These are phyloP conservation scores for Phialemonium atrogriseum DNA, from an alignment of 2,329 filamentous ascomycete species.

Conservation along the genomic window DNA sequence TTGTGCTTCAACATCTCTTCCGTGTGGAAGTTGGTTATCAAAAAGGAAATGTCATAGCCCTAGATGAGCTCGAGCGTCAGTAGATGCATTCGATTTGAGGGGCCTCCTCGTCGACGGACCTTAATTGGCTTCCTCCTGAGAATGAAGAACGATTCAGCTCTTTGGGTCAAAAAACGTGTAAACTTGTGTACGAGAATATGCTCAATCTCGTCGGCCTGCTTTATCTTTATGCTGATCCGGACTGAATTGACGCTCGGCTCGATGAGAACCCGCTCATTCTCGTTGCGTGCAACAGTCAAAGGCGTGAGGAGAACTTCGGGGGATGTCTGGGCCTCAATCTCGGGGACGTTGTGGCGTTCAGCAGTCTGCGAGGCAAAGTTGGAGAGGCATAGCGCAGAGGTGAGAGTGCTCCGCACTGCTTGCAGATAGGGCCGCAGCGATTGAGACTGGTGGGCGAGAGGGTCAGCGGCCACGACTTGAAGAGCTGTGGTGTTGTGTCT, in stretches of 20 bases:
- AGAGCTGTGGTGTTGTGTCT: neutral
- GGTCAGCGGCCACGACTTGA: slow-evolving; percentile 1
- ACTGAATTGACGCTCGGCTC: slow-evolving; percentile 97
- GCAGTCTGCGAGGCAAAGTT: slow-evolving; percentile 97
- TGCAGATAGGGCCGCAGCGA: slow-evolving; percentile 93
- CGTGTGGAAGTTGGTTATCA: slow-evolving; percentile 98
- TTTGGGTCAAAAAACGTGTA: slow-evolving; percentile 88
- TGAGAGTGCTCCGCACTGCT: slow-evolving; percentile 90
- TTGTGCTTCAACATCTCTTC: slow-evolving; percentile 99
- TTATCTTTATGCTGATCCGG: slow-evolving; percentile 96
- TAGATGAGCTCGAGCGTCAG: slow-evolving; percentile 22
- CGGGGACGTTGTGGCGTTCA: slow-evolving; percentile 95
- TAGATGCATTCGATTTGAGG: no score
- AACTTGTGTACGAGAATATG: slow-evolving; percentile 98
- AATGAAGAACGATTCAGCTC: slow-evolving; percentile 96
- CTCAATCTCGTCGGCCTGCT: slow-evolving; percentile 98
- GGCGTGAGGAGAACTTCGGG: slow-evolving; percentile 92
- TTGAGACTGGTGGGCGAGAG: slow-evolving; percentile 60
- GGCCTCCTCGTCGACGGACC: no score
- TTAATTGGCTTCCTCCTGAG: slow-evolving; percentile 90
- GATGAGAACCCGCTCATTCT: slow-evolving; percentile 93
- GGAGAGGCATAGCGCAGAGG: slow-evolving; percentile 83
- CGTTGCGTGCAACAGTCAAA: slow-evolving; percentile 83
- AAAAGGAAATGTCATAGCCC: slow-evolving; percentile 98
- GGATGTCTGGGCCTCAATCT: slow-evolving; percentile 87